Base-by-base conservation (phyloP, 2,329 filamentous ascomycete species). In the Septoria linicola region DNA sequence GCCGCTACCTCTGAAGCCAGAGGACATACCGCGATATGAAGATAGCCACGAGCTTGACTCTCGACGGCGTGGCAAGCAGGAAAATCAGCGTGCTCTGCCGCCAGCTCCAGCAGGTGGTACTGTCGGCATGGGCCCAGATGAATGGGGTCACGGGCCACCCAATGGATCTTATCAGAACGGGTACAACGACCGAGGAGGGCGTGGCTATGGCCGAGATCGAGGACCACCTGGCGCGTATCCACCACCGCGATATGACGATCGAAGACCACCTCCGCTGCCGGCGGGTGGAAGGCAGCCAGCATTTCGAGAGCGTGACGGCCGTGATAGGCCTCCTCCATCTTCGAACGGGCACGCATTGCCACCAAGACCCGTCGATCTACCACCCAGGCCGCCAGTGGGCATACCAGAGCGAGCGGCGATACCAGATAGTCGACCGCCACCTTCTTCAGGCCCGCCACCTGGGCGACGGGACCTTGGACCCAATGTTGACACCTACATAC, bases 41-140 rank as follows among this genome's bases (percentile, higher is more conserved):
- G 92, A 96, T 64, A 96, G 90, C 37, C 93, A 99, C 70, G 93
- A 99, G 70, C 77, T 97, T n/a, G 93, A 99, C 68, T 52, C 65
- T 5, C 82, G 92, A 43, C 83, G 90, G 68, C 95, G 92, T 71
- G 92, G 90, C 47, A 57, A 60, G 62, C 86, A 95, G 59, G 87
- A 90, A 52, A 86, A 93, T 64, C 89, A 89, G 65, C 87, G 87
- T 17, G 87, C 85, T 17, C 79, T 92, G 8, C 92, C 92, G 3
- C 92, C 93, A 10, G 93, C 92, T 0, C 93, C 93, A 0, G 90
- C 92, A 61, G 92, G 91, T 10, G 92, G 89, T 3, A 90, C 89
- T 1, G 90, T 96, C 2, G 92, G 92, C 11, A 83, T 89, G 63
- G 81, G 79, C 8, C 76, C 79, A 8, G 80, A 81, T 53, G 79